Percentiles rank a stretch among this genome's conserved stretches.
These are phyloP conservation scores for Heteromeles arbutifolia DNA, from an alignment of 306 rosid species.

Conservation along the genomic window DNA sequence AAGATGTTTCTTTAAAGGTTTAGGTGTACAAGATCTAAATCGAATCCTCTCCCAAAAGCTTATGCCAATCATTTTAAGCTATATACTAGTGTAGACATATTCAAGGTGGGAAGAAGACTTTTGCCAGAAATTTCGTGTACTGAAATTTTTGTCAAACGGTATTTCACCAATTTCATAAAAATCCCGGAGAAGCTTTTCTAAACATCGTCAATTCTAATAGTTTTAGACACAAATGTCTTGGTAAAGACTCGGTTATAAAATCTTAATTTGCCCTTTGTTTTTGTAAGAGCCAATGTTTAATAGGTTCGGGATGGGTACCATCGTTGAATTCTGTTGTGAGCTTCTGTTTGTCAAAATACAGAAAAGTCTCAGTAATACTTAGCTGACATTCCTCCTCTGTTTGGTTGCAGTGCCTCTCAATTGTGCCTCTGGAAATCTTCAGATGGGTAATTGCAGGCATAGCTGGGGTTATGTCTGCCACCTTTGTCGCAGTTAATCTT, in stretches of 20 bases:
- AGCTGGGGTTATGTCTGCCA: conserved; percentile 89
- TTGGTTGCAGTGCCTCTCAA: conserved; percentile 75
- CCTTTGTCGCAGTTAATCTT: conserved; percentile 86
- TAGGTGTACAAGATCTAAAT: neutral
- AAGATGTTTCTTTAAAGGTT: neutral
- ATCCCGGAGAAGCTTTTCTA: neutral
- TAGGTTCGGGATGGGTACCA: neutral
- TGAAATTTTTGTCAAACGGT: neutral
- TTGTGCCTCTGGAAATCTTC: conserved; percentile 72
- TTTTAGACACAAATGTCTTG: neutral
- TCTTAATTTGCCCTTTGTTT: neutral
- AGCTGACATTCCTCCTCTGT: conserved; percentile 5
- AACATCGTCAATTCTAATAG: neutral
- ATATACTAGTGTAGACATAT: neutral
- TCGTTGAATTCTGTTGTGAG: neutral
- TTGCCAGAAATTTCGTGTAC: neutral
- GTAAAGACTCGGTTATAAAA: neutral
- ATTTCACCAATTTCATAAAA: neutral
- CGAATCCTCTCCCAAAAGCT: neutral
- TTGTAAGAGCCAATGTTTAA: neutral
- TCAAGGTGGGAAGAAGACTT: neutral
- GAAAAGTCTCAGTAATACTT: too few species aligned
- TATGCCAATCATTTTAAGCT: neutral
- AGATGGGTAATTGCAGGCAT: conserved; percentile 85
- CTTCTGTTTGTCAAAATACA: neutral